Base-by-base conservation (phyloP, 2,329 filamentous ascomycete species). In the Calonectria leucothoes region DNA sequence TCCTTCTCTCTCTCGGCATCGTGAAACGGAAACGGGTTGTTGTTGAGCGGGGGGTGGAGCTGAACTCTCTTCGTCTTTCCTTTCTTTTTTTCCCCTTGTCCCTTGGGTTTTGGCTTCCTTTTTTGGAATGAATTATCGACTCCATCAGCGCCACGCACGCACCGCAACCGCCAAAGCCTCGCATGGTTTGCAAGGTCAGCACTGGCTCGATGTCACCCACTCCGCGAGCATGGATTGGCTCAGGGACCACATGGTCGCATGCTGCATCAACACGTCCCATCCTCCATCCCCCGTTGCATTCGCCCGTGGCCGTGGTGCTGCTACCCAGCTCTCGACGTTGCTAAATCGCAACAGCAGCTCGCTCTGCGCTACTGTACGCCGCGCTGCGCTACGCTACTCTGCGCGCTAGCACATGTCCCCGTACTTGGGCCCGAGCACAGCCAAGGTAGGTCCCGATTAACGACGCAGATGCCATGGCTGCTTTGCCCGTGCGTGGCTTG, bases 101-200 rank as follows among this genome's bases (percentile, higher is more conserved):
- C 48, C n/a, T n/a, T n/a, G n/a, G n/a, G n/a, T n/a, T n/a, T n/a
- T n/a, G n/a, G 12, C 33, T 59, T 35, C 31, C 55, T 45, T 35
- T 20, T 35, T 63, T 25, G 59, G 31, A 29, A 27, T 63, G 59
- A n/a, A 29, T 20, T 63, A 45, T 45, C 42, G 37, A 14, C 59
- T 45, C 35, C 37, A 63, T 63, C 59, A 63, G 25, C 59, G 59
- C 59, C 59, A 63, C 59, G 37, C 59, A 63, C 59, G 59, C 37
- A 42, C 27, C 59, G 45, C 59, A 63, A 31, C 49, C 14, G 23
- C 49, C 14, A 35, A 63, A 63, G 59, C 35, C 59, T 63, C 59
- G 59, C 59, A 63, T 63, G 59, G 25, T 45, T 25, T 15, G 15
- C 17, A 27, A n/a, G 59, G 59, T 63, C 59, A 63, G 35, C 59